These are phyloP conservation scores for Ustilago crameri DNA, from an alignment of 1,284 basidiomycete genomes.

Conservation along the genomic window DNA sequence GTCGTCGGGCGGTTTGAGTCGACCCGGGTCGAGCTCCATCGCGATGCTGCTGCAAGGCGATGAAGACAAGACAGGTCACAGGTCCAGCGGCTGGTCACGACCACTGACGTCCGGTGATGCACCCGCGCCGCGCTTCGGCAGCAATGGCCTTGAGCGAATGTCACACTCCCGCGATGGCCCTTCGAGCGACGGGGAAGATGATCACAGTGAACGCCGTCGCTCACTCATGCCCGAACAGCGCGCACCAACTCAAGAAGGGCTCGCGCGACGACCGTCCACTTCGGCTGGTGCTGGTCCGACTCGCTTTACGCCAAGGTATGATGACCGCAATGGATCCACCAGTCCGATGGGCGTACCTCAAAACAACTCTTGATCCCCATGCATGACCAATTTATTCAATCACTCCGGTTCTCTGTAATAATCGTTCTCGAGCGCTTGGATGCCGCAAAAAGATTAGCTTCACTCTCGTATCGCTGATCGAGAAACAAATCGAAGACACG, in stretches of 20 bases:
- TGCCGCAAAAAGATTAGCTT: not conserved
- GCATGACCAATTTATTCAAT: not conserved
- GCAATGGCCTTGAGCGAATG: constrained; percentile 17
- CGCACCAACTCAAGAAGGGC: constrained; percentile 19
- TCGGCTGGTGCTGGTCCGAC: constrained; percentile 44
- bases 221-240: constrained; percentile 16
- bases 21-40: constrained; percentile 30
- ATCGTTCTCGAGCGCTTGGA: not conserved
- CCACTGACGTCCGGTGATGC: constrained; percentile 42
- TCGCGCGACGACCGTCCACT: constrained; percentile 38
- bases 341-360: constrained; percentile 16
- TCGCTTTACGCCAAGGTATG: constrained; percentile 31
- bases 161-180: constrained; percentile 23
- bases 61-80: constrained; percentile 5
- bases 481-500: not conserved
- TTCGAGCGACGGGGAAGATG: constrained; percentile 29
- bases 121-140: constrained; percentile 24
- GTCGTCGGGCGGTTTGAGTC: constrained; percentile 16
- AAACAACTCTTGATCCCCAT: not conserved
- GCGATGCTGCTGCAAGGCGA: constrained; percentile 20
- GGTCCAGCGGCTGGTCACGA: constrained; percentile 29
- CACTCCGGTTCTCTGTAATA: not conserved
- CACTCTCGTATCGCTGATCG: not conserved
- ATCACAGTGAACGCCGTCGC: constrained; percentile 25
- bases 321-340: constrained; percentile 16